Evolutionary conservation across 2,329 filamentous ascomycete genomes (phyloP).

Genomic region (Aureobasidium sp.): DNA sequence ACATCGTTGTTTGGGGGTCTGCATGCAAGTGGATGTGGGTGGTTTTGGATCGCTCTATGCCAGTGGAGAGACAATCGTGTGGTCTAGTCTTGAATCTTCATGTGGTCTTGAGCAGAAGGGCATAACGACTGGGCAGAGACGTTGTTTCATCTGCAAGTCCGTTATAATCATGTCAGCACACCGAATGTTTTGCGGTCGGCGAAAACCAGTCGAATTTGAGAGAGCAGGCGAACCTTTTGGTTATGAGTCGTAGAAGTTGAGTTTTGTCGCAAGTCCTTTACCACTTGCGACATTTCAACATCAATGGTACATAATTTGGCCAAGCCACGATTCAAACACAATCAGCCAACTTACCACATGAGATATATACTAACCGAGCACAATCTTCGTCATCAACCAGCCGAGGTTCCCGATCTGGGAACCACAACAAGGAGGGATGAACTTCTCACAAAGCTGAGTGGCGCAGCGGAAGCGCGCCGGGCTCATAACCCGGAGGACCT

Average conservation of each 20-base stretch:
- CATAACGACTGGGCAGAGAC: background rate
- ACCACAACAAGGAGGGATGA: too few relatives aligned
- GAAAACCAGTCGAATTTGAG: too few relatives aligned
- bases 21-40: background rate
- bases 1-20: background rate
- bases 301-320: too few relatives aligned
- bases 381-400: too few relatives aligned
- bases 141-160: background rate
- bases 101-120: background rate
- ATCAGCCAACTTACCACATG: too few relatives aligned
- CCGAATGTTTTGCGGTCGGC: background rate
- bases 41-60: background rate
- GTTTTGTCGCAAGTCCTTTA: too few relatives aligned
- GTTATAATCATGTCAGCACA: background rate
- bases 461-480: constrained; percentile 20
- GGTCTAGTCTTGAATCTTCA: background rate
- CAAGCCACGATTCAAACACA: too few relatives aligned
- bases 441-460: constrained; percentile 18
- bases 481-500: constrained; percentile 21
- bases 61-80: background rate
- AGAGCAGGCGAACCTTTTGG: too few relatives aligned
- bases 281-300: too few relatives aligned
- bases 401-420: too few relatives aligned
- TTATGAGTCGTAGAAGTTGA: too few relatives aligned
- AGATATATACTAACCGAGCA: too few relatives aligned